These are phyloP conservation scores for Lasiosphaeriaceae sp. DNA, from an alignment of 495 filamentous ascomycete species.

Conservation along the genomic window DNA sequence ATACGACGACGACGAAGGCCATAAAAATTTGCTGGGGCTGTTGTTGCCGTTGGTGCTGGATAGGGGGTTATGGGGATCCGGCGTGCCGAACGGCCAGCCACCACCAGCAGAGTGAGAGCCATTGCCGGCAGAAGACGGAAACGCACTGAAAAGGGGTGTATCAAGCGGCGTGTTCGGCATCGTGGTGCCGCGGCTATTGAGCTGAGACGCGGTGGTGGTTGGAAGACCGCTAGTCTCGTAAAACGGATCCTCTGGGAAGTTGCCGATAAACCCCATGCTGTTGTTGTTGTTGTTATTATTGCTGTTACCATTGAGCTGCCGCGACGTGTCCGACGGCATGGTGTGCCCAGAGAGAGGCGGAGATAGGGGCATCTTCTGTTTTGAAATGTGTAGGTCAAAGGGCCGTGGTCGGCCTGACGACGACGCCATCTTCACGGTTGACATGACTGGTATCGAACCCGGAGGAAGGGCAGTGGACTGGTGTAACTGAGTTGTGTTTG, in stretches of 20 bases:
- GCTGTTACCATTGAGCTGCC: constrained; percentile 7
- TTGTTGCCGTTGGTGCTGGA: constrained; percentile 7
- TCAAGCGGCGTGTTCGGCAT: constrained; percentile 29
- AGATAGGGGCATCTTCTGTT: constrained; percentile 26
- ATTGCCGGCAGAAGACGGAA: neutral
- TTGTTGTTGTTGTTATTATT: neutral
- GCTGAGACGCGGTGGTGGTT: constrained; percentile 8
- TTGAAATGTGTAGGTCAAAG: constrained; percentile 12
- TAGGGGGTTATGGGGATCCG: neutral
- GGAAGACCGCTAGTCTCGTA: constrained; percentile 7
- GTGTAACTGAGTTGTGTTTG: too few species aligned
- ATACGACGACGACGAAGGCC: neutral
- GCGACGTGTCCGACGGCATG: constrained; percentile 22
- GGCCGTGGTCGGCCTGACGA: constrained; percentile 7
- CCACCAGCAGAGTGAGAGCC: neutral
- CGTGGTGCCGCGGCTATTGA: neutral
- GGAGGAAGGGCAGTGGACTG: neutral
- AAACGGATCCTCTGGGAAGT: constrained; percentile 38
- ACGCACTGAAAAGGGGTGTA: constrained; percentile 18
- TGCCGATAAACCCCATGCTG: constrained; percentile 23
- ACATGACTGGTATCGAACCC: constrained; percentile 13
- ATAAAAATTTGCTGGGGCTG: constrained; percentile 9
- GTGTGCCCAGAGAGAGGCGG: constrained; percentile 32
- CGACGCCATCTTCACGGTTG: constrained; percentile 20
- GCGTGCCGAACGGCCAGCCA: constrained; percentile 10